Base-by-base conservation (phyloP, 768 basidiomycete species). In the Ephemerocybe angulata region DNA sequence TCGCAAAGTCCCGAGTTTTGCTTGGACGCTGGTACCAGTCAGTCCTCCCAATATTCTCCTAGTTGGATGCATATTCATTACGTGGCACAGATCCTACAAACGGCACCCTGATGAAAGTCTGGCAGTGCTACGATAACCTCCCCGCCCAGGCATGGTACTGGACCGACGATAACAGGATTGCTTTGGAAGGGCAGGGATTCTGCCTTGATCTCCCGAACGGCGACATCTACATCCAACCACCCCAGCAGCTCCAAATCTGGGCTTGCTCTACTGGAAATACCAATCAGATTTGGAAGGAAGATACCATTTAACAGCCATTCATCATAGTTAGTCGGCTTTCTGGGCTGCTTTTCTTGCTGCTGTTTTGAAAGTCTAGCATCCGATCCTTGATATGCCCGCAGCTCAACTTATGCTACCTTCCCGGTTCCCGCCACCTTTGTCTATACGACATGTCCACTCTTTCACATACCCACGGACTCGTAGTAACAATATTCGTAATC, bases 241-340 rank as follows among this genome's bases (percentile, higher is more conserved):
- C 8, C 62, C 65, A 68, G 44, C 56, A 49, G 24, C 55, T 71
- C 17, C 70, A 72, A 49, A 65, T 63, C 8, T 73, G 67, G 63
- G 19, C 55, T 13, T 71, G 67, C 38, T 57, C 62, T 10, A 51
- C 58, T 31, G 56, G 57, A 46, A 63, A 68, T 37, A 43, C 21
- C 21, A 70, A 72, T 50, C 70, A 72, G 58, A 53, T 67, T 33
- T 69, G 73, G 70, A 65, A n/a, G n/a, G n/a, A n/a, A n/a, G n/a
- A n/a, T n/a, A n/a, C n/a, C n/a, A n/a, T n/a, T n/a, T n/a, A n/a
- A n/a, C n/a, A n/a, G n/a, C n/a, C n/a, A n/a, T n/a, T n/a, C n/a
- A n/a, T n/a, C n/a, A n/a, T n/a, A n/a, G n/a, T n/a, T n/a, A n/a
- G n/a, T n/a, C n/a, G n/a, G n/a, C n/a, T n/a, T n/a, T n/a, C n/a